Evolutionary conservation across 345 rosid genomes (phyloP), one percentile per base, ranked within the genome.

Genomic region (Acer saccharum): DNA sequence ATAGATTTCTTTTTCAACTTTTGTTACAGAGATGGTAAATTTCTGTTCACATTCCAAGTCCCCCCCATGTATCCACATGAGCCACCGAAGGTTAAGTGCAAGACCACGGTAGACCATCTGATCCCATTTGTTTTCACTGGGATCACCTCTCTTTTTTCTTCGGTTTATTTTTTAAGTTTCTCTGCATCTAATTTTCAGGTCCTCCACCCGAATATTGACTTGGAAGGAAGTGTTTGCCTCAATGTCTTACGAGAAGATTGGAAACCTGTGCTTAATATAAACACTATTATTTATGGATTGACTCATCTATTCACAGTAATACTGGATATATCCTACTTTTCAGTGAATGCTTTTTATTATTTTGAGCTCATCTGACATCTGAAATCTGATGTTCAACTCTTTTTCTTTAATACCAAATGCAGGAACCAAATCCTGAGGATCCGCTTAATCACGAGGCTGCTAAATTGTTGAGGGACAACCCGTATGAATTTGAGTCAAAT

Each of bases 381-480:
- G 46, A 27, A 44, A 61, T 62, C 43, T 79, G 55, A 69, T 50
- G 29, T 23, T 39, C 9, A 44, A 12, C 20, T 35, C 32, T 69
- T 41, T 25, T 10, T 3, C 16, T 68, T 61, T 20, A 64, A 43
- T 29, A 52, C 72, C 62, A 27, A 39, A 20, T 77, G 61, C 89
- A 97, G 98, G 98, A 93, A 76, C 98, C 98, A 10, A 97, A 97
- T 81, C 87, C 64, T 13, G 98, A 93, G 87, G 99, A 94, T 86
- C 99, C 98, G 3, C 92, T 97, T 73, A 94, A 97, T 81, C 95
- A 93, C 32, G 99, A 97, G 16, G 98, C 97, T 13, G 98, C 98
- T 64, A 92, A 87, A 14, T 89, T 94, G 64, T 86, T 97, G 85
- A 94, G 94, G 83, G 98, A 97, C 67, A 89, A 89, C 80, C 98